Evolutionary conservation across 306 rosid species (phyloP), one percentile per base, ranked within the genome.

Genomic region (Dalbergia oliveri): DNA sequence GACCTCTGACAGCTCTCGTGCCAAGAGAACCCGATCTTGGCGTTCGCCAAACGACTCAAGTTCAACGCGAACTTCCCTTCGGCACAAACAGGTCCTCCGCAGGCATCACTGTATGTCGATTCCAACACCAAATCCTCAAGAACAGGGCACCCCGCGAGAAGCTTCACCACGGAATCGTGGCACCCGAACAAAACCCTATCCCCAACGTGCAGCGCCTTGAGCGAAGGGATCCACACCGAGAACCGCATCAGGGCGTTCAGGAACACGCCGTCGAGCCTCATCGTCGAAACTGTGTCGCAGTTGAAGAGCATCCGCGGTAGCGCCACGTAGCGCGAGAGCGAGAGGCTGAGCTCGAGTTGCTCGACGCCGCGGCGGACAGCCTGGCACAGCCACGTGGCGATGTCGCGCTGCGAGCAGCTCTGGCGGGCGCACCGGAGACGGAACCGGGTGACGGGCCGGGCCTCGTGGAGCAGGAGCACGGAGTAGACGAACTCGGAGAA

Each of bases 171-270:
- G 5, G 16, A 81, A 67, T 81, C 85, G 47, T 81, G 84, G 4
- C 70, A 66, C 13, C 80, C 68, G 4, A 67, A 66, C 63, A 73
- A 41, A 74, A 81, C 80, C 74, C 68, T 68, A 18, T 81, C 80
- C 19, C 84, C 84, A 13, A 81, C 56, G 19, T 81, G 76, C 45
- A 81, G n/a, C 76, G 37, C 56, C 81, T 15, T 81, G 3, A 81
- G 76, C 57, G 3, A 3, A 10, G 85, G 85, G 11, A 81, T 53
- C 0, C 6, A 0, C 18, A 75, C 70, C 4, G 85, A 75, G 45
- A 75, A 81, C 2, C 75, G 44, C 0, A 26, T 59, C 2, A 75
- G 16, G 18, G 72, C 69, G 53, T 74, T 81, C 4, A 74, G 34
- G 61, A 45, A 74, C 14, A 81, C 75, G 14, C 80, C 80, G 35